Evolutionary conservation across 352 stramenopile genomes (phyloP).

Genomic region (Pythium vanterpoolii): DNA sequence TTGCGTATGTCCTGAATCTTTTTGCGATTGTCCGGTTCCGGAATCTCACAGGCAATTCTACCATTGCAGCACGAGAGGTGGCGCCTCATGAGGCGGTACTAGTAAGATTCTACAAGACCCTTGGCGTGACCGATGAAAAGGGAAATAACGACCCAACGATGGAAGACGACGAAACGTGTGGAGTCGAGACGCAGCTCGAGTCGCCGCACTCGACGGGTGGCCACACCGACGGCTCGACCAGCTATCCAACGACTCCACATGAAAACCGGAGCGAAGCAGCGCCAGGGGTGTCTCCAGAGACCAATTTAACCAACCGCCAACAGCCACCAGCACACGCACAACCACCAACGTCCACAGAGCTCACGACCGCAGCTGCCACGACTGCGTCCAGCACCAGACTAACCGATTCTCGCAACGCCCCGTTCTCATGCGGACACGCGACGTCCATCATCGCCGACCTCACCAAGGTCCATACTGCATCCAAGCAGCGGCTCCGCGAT

Average conservation of each 20-base stretch:
- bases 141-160: neutral
- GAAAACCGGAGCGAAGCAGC: conserved; percentile 3
- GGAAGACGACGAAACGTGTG: neutral
- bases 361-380: neutral
- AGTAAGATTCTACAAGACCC: conserved; percentile 8
- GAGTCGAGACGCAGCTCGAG: neutral
- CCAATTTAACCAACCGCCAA: neutral
- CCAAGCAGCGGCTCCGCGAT: conserved; percentile 25
- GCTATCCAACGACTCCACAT: conserved; percentile 12
- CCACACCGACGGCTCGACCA: conserved; percentile 17
- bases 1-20: conserved; percentile 3
- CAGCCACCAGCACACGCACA: neutral
- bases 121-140: neutral
- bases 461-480: neutral
- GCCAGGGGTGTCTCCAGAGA: neutral
- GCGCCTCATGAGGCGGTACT: neutral
- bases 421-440: neutral
- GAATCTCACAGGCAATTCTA: neutral
- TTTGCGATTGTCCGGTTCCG: neutral
- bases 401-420: neutral
- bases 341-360: neutral
- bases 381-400: neutral
- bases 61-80: neutral
- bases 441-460: neutral
- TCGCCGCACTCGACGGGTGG: conserved; percentile 7